These are phyloP conservation scores for Leonotis leonurus DNA, from an alignment of 257 asterid species.

Conservation along the genomic window DNA sequence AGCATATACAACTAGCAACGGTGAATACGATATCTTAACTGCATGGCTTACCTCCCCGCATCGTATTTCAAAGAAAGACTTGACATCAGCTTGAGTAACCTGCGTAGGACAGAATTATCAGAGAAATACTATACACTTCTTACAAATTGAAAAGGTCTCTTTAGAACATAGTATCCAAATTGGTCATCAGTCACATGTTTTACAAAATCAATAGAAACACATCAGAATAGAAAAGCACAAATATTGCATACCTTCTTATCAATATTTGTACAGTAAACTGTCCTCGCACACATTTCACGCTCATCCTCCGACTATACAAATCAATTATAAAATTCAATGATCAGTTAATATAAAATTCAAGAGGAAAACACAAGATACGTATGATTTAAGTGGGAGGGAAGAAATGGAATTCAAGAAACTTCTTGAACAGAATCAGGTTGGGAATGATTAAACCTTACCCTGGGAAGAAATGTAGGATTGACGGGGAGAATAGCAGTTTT, in stretches of 20 bases:
- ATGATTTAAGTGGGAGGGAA: background rate
- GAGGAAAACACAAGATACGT: background rate
- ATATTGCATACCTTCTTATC: slow-evolving; percentile 60
- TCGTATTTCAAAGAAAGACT: slow-evolving; percentile 73
- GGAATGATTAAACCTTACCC: slow-evolving; percentile 38
- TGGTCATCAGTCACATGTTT: no score
- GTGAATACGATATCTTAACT: background rate
- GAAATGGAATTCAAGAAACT: background rate
- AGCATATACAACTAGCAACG: background rate
- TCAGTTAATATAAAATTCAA: background rate
- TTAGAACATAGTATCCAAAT: background rate
- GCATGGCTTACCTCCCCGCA: slow-evolving; percentile 69
- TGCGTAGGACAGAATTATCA: slow-evolving; percentile 16
- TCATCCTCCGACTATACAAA: slow-evolving; percentile 77
- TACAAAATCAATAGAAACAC: background rate
- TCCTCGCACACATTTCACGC: slow-evolving; percentile 96
- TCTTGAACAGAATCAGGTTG: background rate
- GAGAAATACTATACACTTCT: background rate
- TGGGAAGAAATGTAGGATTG: slow-evolving; percentile 91
- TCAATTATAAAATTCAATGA: background rate
- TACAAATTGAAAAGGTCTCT: background rate
- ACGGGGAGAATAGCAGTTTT: slow-evolving; percentile 96
- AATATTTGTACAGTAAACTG: slow-evolving; percentile 91
- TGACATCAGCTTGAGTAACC: slow-evolving; percentile 84
- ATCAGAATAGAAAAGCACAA: background rate